Evolutionary conservation across 331 rosid genomes (phyloP).

Genomic region (Quercus tomentella): DNA sequence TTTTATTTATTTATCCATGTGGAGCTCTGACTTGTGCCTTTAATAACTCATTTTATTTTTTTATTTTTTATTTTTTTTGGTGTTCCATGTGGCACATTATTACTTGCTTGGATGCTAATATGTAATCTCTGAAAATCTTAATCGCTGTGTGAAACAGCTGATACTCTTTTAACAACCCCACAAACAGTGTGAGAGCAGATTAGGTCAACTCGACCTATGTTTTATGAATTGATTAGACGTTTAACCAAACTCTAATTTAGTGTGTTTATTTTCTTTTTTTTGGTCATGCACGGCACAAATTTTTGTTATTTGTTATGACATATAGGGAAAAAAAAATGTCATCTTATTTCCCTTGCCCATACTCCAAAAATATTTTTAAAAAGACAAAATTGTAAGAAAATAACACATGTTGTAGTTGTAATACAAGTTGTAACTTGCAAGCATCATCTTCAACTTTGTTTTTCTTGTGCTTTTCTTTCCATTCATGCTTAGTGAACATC

Average conservation of each 20-base stretch:
- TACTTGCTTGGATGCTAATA: background rate
- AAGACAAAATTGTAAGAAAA: background rate
- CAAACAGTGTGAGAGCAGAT: background rate
- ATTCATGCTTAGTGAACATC: too few relatives aligned
- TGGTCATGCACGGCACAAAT: conserved; percentile 32
- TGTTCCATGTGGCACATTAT: conserved; percentile 18
- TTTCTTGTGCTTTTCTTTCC: too few relatives aligned
- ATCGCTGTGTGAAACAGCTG: conserved; percentile 31
- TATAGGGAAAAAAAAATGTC: background rate
- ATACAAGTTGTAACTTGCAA: too few relatives aligned
- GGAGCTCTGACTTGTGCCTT: background rate
- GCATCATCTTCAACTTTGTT: too few relatives aligned
- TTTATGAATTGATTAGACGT: conserved; percentile 35
- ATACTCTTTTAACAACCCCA: conserved; percentile 3
- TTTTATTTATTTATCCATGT: background rate
- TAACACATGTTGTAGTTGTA: too few relatives aligned
- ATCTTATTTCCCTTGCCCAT: background rate
- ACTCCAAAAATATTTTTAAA: background rate
- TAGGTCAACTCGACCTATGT: conserved; percentile 43
- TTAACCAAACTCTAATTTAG: conserved; percentile 14
- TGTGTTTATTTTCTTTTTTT: background rate
- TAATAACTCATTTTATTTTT: background rate
- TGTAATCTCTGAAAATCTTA: conserved; percentile 20
- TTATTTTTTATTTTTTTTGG: background rate
- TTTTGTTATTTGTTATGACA: background rate